Evolutionary conservation across 1,284 basidiomycete genomes (phyloP), one percentile per base, ranked within the genome.

Genomic region (Bjerkandera adusta): DNA sequence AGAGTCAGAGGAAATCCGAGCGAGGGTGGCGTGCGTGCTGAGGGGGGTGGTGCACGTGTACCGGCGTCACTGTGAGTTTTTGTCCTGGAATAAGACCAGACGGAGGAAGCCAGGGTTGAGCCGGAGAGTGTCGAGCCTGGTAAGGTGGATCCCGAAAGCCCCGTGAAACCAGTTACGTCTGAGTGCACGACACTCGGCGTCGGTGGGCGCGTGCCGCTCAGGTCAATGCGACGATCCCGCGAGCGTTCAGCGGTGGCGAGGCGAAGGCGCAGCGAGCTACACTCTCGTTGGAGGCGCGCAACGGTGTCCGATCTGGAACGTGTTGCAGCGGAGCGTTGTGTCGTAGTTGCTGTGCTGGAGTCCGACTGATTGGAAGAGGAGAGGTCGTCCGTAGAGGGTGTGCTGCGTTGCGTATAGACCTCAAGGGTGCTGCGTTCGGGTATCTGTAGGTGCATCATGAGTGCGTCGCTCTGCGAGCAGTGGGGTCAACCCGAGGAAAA

Each of bases 361-460:
- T 42, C 46, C 26, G 16, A n/a, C 56, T 36, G 51, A 50, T 32
- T 49, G 49, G 45, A 45, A 44, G 51, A 43, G 61, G 62, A 42
- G 29, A 34, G 48, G 42, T 60, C 56, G 64, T 61, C 55, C 38
- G 43, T 45, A 50, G 30, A 22, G 11, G 29, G n/a, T 6, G 30
- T 13, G 12, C 20, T 32, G 48, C 70, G 71, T 45, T 72, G 65
- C 47, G 73, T 60, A 57, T 83, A 75, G 69, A 79, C 81, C 57
- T 81, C 79, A 70, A 81, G 70, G 47, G 79, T 77, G 37, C 73
- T 71, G 61, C 76, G 45, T 25, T 50, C 38, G 2, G 32, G 32
- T n/a, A 73, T 73, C 73, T 72, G 75, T 62, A 83, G 68, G 64
- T 76, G 76, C 61, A 77, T 60, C 65, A 72, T 76, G 60, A 71